phyloP scores from a whole-genome alignment of 129 eudicot species.

The Artemisia tridentata region DNA sequence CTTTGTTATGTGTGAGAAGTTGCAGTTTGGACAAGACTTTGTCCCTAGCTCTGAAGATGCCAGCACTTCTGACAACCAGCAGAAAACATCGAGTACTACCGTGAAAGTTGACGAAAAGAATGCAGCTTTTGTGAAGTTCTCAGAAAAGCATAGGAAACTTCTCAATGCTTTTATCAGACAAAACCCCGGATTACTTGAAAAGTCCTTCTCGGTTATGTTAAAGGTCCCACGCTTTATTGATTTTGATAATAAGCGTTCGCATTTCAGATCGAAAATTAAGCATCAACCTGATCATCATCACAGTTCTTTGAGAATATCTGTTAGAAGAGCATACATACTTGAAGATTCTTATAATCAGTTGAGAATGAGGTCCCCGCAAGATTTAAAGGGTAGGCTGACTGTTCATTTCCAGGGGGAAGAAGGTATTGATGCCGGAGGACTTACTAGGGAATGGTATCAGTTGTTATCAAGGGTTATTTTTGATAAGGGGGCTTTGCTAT shows the following conservation, averaged over 20 bases:
- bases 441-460: conserved; percentile 99
- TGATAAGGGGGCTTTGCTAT: conserved; percentile 89
- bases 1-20: conserved; percentile 94
- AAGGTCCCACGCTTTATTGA: conserved; percentile 97
- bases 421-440: conserved; percentile 99
- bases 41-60: conserved; percentile 72
- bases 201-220: conserved; percentile 89
- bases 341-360: conserved; percentile 98
- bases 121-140: conserved; percentile 70
- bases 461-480: conserved; percentile 88
- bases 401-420: conserved; percentile 99
- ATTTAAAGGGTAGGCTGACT: conserved; percentile 85
- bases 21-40: conserved; percentile 72
- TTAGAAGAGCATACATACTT: conserved; percentile 92
- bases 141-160: conserved; percentile 87
- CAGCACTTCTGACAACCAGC: conserved; percentile 37
- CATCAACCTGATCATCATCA: conserved; percentile 98
- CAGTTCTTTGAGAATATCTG: conserved; percentile 88
- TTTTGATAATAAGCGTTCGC: conserved; percentile 90
- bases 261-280: conserved; percentile 92
- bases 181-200: conserved; percentile 93
- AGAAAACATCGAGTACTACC: too few relatives aligned
- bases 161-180: conserved; percentile 89
- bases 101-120: conserved; percentile 69
- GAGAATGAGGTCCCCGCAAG: conserved; percentile 84